Percentiles rank a stretch among this genome's conserved stretches.
These are phyloP conservation scores for Fusarium pseudonygamai DNA, from an alignment of 2,329 filamentous ascomycete genomes.

Conservation along the genomic window DNA sequence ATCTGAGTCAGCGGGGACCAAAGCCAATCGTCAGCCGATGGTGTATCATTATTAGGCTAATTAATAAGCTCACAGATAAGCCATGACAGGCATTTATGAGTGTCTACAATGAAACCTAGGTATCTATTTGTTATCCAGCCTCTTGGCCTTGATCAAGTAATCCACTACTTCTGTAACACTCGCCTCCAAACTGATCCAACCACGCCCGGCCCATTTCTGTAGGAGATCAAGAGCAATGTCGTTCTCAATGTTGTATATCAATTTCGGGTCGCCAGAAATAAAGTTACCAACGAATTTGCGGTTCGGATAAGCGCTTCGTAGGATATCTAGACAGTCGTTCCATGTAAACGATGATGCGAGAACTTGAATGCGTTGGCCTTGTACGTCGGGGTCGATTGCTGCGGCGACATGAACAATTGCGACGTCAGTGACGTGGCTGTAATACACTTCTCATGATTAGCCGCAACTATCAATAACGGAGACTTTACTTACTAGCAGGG, in stretches of 20 bases:
- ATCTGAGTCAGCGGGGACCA: not conserved
- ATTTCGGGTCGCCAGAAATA: not conserved
- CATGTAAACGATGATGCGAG: slow-evolving; percentile 22
- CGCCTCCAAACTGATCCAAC: slow-evolving; percentile 15
- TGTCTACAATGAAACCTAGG: not conserved
- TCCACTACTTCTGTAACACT: slow-evolving; percentile 13
- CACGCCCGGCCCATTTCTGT: slow-evolving; percentile 26
- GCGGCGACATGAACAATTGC: slow-evolving; percentile 28
- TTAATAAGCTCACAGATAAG: not conserved
- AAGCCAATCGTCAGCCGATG: not conserved
- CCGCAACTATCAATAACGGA: fast-evolving
- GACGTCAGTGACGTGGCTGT: slow-evolving; percentile 25
- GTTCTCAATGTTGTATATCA: slow-evolving; percentile 21
- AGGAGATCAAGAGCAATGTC: slow-evolving; percentile 16
- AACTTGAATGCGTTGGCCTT: slow-evolving; percentile 18
- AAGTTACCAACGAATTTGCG: slow-evolving; percentile 21
- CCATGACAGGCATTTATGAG: not conserved
- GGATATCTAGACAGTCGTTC: slow-evolving; percentile 19
- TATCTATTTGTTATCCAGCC: not conserved
- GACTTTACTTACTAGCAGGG: slow-evolving; percentile 7
- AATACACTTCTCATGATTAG: slow-evolving; percentile 16
- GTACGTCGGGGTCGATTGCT: slow-evolving; percentile 6
- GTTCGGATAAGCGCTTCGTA: slow-evolving; percentile 14
- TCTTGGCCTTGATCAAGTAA: slow-evolving; percentile 6
- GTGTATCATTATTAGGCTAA: not conserved